Conservation (phyloP, 345 rosid species). For the Hibiscus mutabilis region DNA sequence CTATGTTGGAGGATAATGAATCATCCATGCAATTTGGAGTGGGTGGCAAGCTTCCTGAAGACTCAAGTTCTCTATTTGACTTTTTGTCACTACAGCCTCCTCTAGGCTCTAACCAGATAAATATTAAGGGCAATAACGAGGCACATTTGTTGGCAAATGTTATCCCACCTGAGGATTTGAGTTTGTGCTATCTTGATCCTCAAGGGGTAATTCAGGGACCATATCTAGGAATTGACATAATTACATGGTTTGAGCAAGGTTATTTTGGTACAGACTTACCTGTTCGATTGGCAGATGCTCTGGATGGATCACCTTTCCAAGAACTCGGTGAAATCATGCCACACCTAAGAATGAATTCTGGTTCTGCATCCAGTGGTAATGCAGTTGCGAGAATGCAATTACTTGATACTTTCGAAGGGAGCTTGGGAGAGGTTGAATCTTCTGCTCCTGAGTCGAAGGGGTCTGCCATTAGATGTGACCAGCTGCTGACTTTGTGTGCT, state of each 20-base stretch:
- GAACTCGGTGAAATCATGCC: slow-evolving; percentile 64
- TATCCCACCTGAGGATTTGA: slow-evolving; percentile 46
- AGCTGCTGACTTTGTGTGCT: slow-evolving; percentile 18
- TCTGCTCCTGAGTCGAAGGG: slow-evolving; percentile 12
- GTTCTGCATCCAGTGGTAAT: slow-evolving; percentile 2
- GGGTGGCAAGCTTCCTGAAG: slow-evolving; percentile 36
- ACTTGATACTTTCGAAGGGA: slow-evolving; percentile 15
- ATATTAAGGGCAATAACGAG: slow-evolving; percentile 16
- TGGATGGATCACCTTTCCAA: slow-evolving; percentile 63
- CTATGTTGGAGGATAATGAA: slow-evolving; percentile 16
- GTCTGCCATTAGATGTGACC: slow-evolving; percentile 13
- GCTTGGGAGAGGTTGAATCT: neutral
- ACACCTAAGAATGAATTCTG: slow-evolving; percentile 30
- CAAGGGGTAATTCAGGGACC: slow-evolving; percentile 84
- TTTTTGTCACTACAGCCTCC: slow-evolving; percentile 25
- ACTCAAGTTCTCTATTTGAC: slow-evolving; percentile 39
- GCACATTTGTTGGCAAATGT: slow-evolving; percentile 4
- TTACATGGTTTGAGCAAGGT: slow-evolving; percentile 87
- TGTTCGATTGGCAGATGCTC: slow-evolving; percentile 65
- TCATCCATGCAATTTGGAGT: slow-evolving; percentile 23
- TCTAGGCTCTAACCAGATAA: slow-evolving; percentile 11
- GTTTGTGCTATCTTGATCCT: slow-evolving; percentile 79
- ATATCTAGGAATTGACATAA: slow-evolving; percentile 68
- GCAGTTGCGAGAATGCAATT: neutral
- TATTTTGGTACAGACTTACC: slow-evolving; percentile 82